Percentiles rank a stretch among this genome's conserved stretches.
These are phyloP conservation scores for Sporothrix sp. DNA, from an alignment of 2,329 filamentous ascomycete species.

Conservation along the genomic window DNA sequence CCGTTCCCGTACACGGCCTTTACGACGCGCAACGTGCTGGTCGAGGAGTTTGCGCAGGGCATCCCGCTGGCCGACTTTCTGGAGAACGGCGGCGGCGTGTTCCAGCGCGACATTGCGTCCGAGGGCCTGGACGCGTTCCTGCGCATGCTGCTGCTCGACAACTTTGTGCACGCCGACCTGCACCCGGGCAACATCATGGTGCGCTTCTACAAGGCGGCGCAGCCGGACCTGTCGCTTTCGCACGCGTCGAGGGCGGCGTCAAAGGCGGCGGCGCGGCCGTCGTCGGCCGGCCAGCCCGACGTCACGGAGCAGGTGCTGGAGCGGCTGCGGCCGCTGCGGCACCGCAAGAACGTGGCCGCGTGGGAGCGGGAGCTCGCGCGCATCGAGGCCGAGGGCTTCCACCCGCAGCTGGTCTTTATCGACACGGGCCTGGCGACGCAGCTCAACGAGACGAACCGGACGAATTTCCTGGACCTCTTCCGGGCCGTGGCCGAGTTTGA, in stretches of 20 bases:
- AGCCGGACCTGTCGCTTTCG: constrained; percentile 52
- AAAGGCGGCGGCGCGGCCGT: neutral
- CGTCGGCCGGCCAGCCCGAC: constrained; percentile 40
- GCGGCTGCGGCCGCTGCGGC: constrained; percentile 63
- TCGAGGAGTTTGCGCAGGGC: constrained; percentile 93
- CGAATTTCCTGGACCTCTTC: constrained; percentile 92
- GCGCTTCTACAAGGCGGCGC: constrained; percentile 80
- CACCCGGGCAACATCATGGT: constrained; percentile 99
- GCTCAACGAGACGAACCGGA: constrained; percentile 74
- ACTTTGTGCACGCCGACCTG: constrained; percentile 93
- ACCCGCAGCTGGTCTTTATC: constrained; percentile 93
- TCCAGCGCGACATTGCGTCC: constrained; percentile 87
- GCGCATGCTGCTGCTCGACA: constrained; percentile 93
- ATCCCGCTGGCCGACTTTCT: constrained; percentile 87
- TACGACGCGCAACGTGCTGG: constrained; percentile 80
- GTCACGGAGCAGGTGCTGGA: constrained; percentile 81
- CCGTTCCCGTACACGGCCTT: constrained; percentile 89
- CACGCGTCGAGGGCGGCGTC: too few relatives aligned
- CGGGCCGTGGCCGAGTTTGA: constrained; percentile 93
- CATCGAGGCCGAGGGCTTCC: constrained; percentile 79
- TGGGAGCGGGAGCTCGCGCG: constrained; percentile 68
- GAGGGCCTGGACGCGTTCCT: constrained; percentile 93
- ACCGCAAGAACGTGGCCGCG: constrained; percentile 49
- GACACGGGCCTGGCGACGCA: constrained; percentile 94
- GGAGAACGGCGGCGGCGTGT: constrained; percentile 82